Evolutionary conservation across 176 grass and related monocot genomes (phyloP).

Genomic region (Phragmites australis): DNA sequence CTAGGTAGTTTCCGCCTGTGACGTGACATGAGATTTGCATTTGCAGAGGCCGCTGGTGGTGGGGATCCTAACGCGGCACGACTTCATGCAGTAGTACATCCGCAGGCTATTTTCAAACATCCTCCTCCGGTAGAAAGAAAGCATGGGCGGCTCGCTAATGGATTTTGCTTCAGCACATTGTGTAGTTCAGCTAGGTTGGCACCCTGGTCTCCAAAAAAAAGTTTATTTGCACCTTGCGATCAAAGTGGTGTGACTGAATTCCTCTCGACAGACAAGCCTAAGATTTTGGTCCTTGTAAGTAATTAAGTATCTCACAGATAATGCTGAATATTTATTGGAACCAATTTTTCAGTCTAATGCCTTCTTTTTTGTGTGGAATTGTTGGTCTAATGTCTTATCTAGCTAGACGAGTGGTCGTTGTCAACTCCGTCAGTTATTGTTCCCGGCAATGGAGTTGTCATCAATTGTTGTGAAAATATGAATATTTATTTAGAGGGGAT

Average conservation of each 20-base stretch:
- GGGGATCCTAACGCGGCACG: slow-evolving; percentile 63
- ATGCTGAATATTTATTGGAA: not conserved
- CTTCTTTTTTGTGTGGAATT: not conserved
- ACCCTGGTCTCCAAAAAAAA: not conserved
- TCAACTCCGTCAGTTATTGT: no score
- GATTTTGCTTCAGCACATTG: not conserved
- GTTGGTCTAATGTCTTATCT: not conserved
- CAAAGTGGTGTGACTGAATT: not conserved
- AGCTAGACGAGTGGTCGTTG: no score
- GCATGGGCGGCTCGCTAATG: not conserved
- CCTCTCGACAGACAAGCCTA: not conserved
- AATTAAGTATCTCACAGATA: not conserved
- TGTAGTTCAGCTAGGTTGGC: not conserved
- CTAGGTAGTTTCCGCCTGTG: not conserved
- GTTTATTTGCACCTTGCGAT: no score
- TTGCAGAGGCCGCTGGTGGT: slow-evolving; percentile 58
- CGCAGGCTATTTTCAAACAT: slow-evolving; percentile 40
- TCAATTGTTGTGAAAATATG: no score
- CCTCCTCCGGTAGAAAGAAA: slow-evolving; percentile 18
- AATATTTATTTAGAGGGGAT: no score
- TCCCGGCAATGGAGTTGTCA: no score
- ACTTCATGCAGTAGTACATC: slow-evolving; percentile 73
- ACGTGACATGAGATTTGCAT: not conserved
- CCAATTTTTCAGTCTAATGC: not conserved
- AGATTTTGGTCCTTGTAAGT: not conserved